Percentiles rank a stretch among this genome's conserved stretches.
Evolutionary conservation across 192 early-diverging fungal species (phyloP).

Genomic region (Paraglomus brasilianum): DNA sequence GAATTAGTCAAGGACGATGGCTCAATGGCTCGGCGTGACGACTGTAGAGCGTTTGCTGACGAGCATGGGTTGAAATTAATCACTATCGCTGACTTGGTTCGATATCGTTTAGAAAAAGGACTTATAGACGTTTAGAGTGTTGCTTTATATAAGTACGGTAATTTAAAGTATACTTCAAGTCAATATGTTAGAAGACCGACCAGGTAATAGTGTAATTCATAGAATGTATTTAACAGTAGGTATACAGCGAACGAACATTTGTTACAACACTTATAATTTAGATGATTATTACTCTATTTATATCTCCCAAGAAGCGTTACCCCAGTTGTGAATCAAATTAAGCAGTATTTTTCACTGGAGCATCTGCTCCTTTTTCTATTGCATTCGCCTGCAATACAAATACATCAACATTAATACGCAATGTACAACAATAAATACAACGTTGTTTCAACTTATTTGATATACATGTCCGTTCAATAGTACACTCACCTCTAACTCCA

Average conservation of each 20-base stretch:
- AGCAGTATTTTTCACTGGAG: constrained; percentile 26
- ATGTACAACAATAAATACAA: background rate
- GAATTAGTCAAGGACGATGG: constrained; percentile 93
- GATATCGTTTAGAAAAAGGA: constrained; percentile 63
- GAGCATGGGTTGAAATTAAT: constrained; percentile 83
- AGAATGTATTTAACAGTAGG: no score
- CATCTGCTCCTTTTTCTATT: background rate
- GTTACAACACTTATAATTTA: no score
- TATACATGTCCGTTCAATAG: background rate
- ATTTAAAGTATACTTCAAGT: no score
- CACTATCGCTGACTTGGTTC: constrained; percentile 83
- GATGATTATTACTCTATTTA: no score
- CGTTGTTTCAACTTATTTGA: background rate
- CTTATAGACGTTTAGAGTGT: constrained; percentile 30
- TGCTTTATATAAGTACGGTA: no score
- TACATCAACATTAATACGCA: background rate
- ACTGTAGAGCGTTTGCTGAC: constrained; percentile 82
- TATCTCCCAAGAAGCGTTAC: no score
- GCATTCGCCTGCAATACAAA: background rate
- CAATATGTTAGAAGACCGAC: no score
- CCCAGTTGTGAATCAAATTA: background rate
- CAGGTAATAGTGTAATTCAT: no score
- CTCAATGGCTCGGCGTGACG: constrained; percentile 91
- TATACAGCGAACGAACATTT: no score
- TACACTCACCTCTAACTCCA: constrained; percentile 51